Evolutionary conservation across 306 rosid genomes (phyloP).

Genomic region (Vigna nakashimae): DNA sequence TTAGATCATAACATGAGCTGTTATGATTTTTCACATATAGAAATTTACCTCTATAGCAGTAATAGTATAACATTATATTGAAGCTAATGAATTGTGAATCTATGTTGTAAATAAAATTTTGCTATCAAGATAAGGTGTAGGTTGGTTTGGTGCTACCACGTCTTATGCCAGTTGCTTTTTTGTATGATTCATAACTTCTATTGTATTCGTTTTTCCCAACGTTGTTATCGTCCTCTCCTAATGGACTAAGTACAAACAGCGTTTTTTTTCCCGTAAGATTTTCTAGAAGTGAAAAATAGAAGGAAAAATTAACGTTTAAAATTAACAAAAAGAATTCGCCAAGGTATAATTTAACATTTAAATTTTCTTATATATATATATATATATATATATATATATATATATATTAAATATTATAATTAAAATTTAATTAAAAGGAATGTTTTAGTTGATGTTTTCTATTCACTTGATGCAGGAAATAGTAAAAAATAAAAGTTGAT

Average conservation of each 20-base stretch:
- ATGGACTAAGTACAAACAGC: neutral
- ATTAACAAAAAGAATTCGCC: no score
- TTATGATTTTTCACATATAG: neutral
- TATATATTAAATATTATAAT: no score
- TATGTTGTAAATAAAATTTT: constrained; percentile 43
- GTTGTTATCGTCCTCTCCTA: neutral
- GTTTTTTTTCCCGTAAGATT: no score
- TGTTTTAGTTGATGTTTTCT: no score
- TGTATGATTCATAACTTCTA: neutral
- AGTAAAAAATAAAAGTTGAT: no score
- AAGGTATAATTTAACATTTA: no score
- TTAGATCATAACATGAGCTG: constrained; percentile 39
- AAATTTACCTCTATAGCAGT: neutral
- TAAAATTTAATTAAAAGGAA: no score
- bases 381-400: no score
- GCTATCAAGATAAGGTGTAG: neutral
- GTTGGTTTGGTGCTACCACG: constrained; percentile 1
- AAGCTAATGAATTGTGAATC: constrained; percentile 31
- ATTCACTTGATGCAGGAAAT: no score
- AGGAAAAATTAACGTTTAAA: no score
- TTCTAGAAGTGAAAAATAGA: no score
- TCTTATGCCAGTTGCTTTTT: neutral
- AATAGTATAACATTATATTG: neutral
- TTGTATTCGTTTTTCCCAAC: neutral
- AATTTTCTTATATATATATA: no score